Conservation (phyloP, 2,329 filamentous ascomycete species). For the Diaporthe destruens region DNA sequence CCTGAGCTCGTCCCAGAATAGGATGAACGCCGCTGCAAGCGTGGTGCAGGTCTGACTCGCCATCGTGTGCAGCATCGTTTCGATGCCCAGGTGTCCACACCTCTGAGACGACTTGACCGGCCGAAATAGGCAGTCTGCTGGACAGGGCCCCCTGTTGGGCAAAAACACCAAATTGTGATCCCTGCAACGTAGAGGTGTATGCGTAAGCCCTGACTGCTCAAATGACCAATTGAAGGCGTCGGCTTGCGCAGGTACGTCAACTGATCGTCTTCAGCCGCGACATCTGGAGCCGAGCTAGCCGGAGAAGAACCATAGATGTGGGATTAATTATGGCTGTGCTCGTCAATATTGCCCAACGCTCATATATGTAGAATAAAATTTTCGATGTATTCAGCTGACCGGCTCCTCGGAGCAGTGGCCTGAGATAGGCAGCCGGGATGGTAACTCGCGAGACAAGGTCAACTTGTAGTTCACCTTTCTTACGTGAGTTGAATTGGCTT, state of each 20-base stretch:
- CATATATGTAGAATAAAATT: not conserved
- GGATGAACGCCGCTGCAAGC: constrained; percentile 19
- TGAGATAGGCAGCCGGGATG: not conserved
- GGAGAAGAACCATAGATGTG: constrained; percentile 7
- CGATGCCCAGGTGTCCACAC: not conserved
- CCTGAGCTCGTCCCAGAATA: constrained; percentile 6
- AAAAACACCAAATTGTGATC: not conserved
- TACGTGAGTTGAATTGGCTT: not conserved
- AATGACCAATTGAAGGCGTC: constrained; percentile 21
- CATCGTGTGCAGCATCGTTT: constrained; percentile 5
- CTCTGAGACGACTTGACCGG: constrained; percentile 24
- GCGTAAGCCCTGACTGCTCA: constrained; percentile 10
- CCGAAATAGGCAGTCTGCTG: constrained; percentile 13
- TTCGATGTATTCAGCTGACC: not conserved
- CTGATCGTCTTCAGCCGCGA: too few species aligned
- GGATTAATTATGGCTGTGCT: constrained; percentile 9
- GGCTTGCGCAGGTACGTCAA: constrained; percentile 33
- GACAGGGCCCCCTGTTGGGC: not conserved
- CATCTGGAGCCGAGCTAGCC: constrained; percentile 1
- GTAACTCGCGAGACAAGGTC: not conserved
- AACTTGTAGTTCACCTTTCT: too few species aligned
- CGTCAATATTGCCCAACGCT: not conserved
- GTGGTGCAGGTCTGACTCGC: constrained; percentile 21
- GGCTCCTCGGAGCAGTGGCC: not conserved
- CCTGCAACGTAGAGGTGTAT: constrained; percentile 2